Evolutionary conservation across 257 asterid species (phyloP).

Genomic region (Avicennia marina): DNA sequence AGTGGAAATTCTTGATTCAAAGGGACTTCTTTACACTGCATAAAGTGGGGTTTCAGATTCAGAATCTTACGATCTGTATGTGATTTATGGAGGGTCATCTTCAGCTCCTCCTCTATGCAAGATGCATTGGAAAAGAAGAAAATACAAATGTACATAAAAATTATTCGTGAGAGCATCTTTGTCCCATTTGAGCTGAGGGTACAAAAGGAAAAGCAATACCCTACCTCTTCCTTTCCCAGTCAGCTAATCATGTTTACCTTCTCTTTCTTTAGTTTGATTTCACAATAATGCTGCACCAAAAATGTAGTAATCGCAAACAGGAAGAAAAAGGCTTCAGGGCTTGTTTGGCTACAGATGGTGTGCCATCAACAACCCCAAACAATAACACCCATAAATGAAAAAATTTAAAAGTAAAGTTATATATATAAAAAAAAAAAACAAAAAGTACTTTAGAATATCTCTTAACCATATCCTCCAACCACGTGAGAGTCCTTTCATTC

Average conservation of each 20-base stretch:
- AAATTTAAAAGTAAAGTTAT: too few relatives aligned
- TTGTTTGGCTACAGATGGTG: too few relatives aligned
- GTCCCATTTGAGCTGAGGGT: conserved; percentile 29
- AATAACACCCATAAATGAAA: too few relatives aligned
- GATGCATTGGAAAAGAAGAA: conserved; percentile 18
- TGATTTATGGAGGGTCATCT: conserved; percentile 40
- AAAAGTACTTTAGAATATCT: too few relatives aligned
- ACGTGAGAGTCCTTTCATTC: too few relatives aligned
- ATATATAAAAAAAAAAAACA: too few relatives aligned
- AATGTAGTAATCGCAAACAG: too few relatives aligned
- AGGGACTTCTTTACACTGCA: conserved; percentile 27
- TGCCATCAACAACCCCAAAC: too few relatives aligned
- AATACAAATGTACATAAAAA: conserved; percentile 1
- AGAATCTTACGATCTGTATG: conserved; percentile 17
- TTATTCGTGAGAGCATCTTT: conserved; percentile 31
- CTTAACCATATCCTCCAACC: too few relatives aligned
- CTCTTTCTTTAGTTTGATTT: background rate
- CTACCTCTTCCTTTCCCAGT: background rate
- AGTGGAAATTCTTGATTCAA: conserved; percentile 37
- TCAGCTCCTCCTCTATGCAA: conserved; percentile 16
- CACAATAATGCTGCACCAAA: too few relatives aligned
- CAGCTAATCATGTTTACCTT: too few relatives aligned
- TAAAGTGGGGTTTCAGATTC: conserved; percentile 57
- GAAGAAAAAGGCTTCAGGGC: too few relatives aligned
- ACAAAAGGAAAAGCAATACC: conserved; percentile 20